A percentile compares a stretch with the other conserved stretches of the same genome.
phyloP scores from a whole-genome alignment of 805 yeast genomes.

The Saturnispora besseyi region DNA sequence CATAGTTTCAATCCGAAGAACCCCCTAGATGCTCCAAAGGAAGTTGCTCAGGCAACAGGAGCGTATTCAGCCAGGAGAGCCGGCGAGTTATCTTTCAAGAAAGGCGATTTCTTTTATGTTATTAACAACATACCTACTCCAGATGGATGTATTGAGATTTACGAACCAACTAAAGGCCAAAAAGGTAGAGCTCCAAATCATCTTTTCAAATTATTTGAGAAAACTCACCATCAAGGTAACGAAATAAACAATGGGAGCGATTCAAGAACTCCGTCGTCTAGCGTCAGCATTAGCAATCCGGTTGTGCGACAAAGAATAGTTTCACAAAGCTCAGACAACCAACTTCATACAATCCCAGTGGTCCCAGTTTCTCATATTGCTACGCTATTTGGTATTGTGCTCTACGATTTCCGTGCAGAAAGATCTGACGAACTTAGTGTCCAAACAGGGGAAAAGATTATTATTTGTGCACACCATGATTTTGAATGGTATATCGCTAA shows the following conservation, averaged over 20 bases:
- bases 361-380: slow-evolving; percentile 22
- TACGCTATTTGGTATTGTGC: slow-evolving; percentile 65
- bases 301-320: slow-evolving; percentile 15
- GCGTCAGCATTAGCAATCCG: neutral
- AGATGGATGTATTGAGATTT: slow-evolving; percentile 61
- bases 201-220: slow-evolving; percentile 71
- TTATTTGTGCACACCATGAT: slow-evolving; percentile 92
- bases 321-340: slow-evolving; percentile 8
- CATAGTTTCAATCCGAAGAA: slow-evolving; percentile 8
- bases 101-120: slow-evolving; percentile 88
- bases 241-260: neutral
- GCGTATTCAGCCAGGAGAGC: slow-evolving; percentile 73
- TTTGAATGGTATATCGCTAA: slow-evolving; percentile 98
- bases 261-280: neutral
- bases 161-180: slow-evolving; percentile 69
- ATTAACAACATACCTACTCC: slow-evolving; percentile 35
- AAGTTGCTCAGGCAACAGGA: slow-evolving; percentile 74
- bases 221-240: slow-evolving; percentile 36
- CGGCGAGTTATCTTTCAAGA: slow-evolving; percentile 66
- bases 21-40: slow-evolving; percentile 50
- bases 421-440: slow-evolving; percentile 79
- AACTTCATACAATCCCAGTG: neutral
- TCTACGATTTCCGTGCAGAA: slow-evolving; percentile 82
- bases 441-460: slow-evolving; percentile 76
- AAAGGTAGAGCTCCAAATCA: slow-evolving; percentile 83